Conservation (phyloP, 2,329 filamentous ascomycete species). For the Phaeosphaeria sp. region DNA sequence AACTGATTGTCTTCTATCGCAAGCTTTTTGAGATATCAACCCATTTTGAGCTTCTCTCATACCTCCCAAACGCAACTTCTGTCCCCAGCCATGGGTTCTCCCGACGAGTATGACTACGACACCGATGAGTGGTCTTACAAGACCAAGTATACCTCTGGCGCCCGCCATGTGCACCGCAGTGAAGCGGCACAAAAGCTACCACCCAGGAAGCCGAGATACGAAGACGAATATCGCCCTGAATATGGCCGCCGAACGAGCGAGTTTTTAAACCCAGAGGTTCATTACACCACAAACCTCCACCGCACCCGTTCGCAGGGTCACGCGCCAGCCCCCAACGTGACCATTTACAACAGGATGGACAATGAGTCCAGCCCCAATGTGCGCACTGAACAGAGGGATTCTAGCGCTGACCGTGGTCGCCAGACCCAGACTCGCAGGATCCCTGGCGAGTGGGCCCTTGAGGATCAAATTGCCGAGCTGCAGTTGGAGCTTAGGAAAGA, state of each 20-base stretch:
- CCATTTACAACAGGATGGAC: conserved; percentile 55
- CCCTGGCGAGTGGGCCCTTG: conserved; percentile 43
- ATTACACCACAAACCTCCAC: conserved; percentile 45
- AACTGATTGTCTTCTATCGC: conserved; percentile 13
- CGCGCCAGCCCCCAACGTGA: conserved; percentile 53
- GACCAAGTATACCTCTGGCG: conserved; percentile 28
- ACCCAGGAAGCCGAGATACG: conserved; percentile 21
- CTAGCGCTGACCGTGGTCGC: conserved; percentile 37
- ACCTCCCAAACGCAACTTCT: not conserved
- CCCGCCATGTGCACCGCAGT: conserved; percentile 38
- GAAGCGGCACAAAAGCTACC: conserved; percentile 13
- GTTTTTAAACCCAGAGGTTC: conserved; percentile 37
- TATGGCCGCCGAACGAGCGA: conserved; percentile 37
- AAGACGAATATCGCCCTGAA: conserved; percentile 21
- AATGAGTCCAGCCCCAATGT: conserved; percentile 45
- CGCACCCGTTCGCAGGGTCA: conserved; percentile 55
- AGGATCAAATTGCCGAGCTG: conserved; percentile 45
- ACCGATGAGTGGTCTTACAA: conserved; percentile 41
- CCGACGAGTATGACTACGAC: conserved; percentile 35
- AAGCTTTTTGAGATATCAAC: not conserved
- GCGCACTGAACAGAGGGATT: conserved; percentile 38
- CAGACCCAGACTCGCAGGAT: conserved; percentile 27
- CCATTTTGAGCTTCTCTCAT: not conserved
- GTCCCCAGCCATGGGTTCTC: conserved; percentile 26
- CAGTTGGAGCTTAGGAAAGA: conserved; percentile 34